Evolutionary conservation across 2,329 filamentous ascomycete genomes (phyloP), one percentile per base, ranked within the genome.

Genomic region (Coniella lustricola): DNA sequence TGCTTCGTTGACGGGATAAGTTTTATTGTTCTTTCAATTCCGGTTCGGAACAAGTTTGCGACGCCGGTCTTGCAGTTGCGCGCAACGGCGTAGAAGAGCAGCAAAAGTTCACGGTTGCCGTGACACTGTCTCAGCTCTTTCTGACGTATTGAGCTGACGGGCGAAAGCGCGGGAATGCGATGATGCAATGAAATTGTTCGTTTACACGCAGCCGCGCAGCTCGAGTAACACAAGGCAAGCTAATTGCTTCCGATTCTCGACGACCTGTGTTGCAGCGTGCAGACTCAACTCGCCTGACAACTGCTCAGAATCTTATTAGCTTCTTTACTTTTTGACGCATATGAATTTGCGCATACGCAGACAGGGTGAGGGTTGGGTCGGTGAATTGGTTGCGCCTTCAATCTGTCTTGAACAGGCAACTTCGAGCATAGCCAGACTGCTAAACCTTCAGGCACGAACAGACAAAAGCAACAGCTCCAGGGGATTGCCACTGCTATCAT

Each of bases 1-100:
- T 57, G 54, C 54, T 52, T 58, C 49, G 22, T 46, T 36, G 49
- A 34, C 31, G 12, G 22, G 32, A 39, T 36, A 29, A 16, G 17
- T 29, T 20, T 34, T 17, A 13, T 25, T 25, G 37, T 38, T 18
- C 37, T 22, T 21, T 25, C 12, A n/a, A n/a, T n/a, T n/a, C n/a
- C n/a, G n/a, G n/a, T n/a, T n/a, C n/a, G n/a, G n/a, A n/a, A n/a
- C n/a, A n/a, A n/a, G n/a, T n/a, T n/a, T n/a, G n/a, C n/a, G n/a
- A n/a, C n/a, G n/a, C n/a, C n/a, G n/a, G n/a, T n/a, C n/a, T n/a
- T n/a, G n/a, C n/a, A n/a, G n/a, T n/a, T n/a, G n/a, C n/a, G n/a
- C n/a, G n/a, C n/a, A n/a, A n/a, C n/a, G n/a, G n/a, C n/a, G 29
- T 35, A 25, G 35, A 4, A 31, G 34, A 40, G 16, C 34, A 39